A percentile compares a stretch with the other conserved stretches of the same genome.
These are phyloP conservation scores for Scheffersomyces coipomensis DNA, from an alignment of 805 yeast genomes.

Conservation along the genomic window DNA sequence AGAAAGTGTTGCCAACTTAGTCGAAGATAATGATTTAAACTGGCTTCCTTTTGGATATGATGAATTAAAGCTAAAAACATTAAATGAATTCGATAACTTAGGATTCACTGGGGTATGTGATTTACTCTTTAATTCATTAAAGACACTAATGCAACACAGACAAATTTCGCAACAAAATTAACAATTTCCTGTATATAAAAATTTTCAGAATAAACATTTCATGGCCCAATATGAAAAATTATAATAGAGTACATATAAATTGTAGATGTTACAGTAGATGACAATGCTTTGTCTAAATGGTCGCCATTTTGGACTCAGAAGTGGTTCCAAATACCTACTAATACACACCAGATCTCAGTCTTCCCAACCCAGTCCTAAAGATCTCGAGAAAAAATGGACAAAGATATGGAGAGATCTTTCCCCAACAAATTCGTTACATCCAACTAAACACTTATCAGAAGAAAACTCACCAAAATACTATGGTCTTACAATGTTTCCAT, in stretches of 20 bases:
- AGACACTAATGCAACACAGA: constrained; percentile 37
- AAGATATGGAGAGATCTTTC: constrained; percentile 42
- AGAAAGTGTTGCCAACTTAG: constrained; percentile 33
- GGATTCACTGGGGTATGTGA: constrained; percentile 52
- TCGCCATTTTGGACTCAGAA: too few species aligned
- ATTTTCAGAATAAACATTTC: too few species aligned
- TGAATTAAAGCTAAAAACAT: constrained; percentile 43
- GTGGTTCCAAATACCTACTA: too few species aligned
- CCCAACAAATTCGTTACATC: constrained; percentile 33
- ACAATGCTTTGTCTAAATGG: too few species aligned
- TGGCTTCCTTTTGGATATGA: constrained; percentile 45
- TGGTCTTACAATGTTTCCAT: constrained; percentile 88
- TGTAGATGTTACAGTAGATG: too few species aligned
- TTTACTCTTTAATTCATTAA: constrained; percentile 53
- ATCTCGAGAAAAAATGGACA: constrained; percentile 55
- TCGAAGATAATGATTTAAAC: constrained; percentile 19
- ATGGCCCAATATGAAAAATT: too few species aligned
- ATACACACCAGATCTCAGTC: too few species aligned
- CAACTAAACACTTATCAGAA: constrained; percentile 20
- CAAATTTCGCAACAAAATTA: not conserved
- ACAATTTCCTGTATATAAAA: not conserved
- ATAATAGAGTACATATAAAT: too few species aligned
- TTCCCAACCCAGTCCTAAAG: too few species aligned
- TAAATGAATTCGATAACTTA: constrained; percentile 37
- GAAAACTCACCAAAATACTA: constrained; percentile 38